Base-by-base conservation (phyloP, 1,284 basidiomycete species). In the Boletus semigastroideus region DNA sequence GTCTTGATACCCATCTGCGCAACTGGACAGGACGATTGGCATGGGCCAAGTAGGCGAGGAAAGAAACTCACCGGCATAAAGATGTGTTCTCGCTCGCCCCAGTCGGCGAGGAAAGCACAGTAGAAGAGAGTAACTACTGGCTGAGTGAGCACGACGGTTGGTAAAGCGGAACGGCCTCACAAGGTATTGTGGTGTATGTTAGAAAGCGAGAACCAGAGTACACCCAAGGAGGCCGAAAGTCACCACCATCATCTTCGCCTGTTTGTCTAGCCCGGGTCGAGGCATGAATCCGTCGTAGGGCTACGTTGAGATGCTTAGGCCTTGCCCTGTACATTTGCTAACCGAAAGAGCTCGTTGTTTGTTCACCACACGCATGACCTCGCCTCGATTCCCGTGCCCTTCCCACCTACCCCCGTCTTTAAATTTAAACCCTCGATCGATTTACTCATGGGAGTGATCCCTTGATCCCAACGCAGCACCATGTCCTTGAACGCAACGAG, bases 61-160 rank as follows among this genome's bases (percentile, higher is more conserved):
- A 36, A 34, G 38, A 49, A 27, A 74, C 83, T 60, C 57, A 87
- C 85, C 17, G 83, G 82, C 67, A 76, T 78, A 66, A 87, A 87
- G 33, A 86, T 82, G 64, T 87, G 86, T 31, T 87, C 86, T 46
- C 74, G 70, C 25, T 84, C 81, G 5, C 86, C 86, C 66, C 82
- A 87, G 63, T 87, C 84, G 46, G 78, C 78, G 46, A 82, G 69
- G 62, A 87, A 83, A n/a, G 83, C 70, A 9, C 76, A 76, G 56
- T 88, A 87, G 4, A 82, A 28, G 17, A 75, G 60, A 14, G 76
- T 69, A 31, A 71, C 86, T 87, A 53, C 48, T 49, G 22, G 38
- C 31, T n/a, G 16, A 4, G 52, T 42, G 19, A 49, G 58, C 33
- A 11, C 42, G 25, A 36, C 37, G 31, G 19, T 28, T 42, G 10